Evolutionary conservation across 2,329 filamentous ascomycete genomes (phyloP).

Genomic region (Colletotrichum incanum): DNA sequence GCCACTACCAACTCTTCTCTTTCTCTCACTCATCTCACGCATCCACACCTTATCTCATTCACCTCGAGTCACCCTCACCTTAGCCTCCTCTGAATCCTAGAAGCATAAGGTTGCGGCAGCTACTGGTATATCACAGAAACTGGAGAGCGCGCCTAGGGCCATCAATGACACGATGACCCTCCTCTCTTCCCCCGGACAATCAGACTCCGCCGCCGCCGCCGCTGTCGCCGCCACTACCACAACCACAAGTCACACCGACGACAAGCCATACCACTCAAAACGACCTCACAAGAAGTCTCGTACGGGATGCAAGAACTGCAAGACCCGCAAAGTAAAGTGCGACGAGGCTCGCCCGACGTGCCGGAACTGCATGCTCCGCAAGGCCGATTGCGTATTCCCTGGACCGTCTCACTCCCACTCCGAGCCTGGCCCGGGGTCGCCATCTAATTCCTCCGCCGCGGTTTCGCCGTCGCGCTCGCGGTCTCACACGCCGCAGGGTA

Average conservation of each 20-base stretch:
- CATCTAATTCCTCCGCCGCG: conserved; percentile 27
- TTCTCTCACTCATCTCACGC: conserved; percentile 3
- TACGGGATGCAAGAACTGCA: conserved; percentile 69
- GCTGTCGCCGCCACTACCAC: neutral
- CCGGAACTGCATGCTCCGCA: conserved; percentile 64
- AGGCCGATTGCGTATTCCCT: conserved; percentile 65
- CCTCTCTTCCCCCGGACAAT: conserved; percentile 27
- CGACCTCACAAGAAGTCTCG: conserved; percentile 71
- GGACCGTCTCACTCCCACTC: conserved; percentile 40
- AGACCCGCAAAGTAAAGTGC: conserved; percentile 70
- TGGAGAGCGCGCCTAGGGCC: conserved; percentile 2
- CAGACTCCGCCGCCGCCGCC: conserved; percentile 2
- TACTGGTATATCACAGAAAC: neutral
- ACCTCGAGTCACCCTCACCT: neutral
- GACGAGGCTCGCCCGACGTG: conserved; percentile 67
- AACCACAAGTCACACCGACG: conserved; percentile 20
- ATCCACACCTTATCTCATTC: conserved; percentile 9
- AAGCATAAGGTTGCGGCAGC: neutral
- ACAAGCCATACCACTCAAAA: conserved; percentile 60
- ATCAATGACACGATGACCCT: conserved; percentile 35
- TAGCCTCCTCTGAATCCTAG: neutral
- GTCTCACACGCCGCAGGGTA: conserved; percentile 14
- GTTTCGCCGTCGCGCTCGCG: conserved; percentile 28
- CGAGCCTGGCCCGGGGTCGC: conserved; percentile 26
- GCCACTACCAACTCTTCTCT: conserved; percentile 14